A percentile compares a stretch with the other conserved stretches of the same genome.
phyloP scores from a whole-genome alignment of 768 basidiomycete genomes.

The Leucosporidium scottii region DNA sequence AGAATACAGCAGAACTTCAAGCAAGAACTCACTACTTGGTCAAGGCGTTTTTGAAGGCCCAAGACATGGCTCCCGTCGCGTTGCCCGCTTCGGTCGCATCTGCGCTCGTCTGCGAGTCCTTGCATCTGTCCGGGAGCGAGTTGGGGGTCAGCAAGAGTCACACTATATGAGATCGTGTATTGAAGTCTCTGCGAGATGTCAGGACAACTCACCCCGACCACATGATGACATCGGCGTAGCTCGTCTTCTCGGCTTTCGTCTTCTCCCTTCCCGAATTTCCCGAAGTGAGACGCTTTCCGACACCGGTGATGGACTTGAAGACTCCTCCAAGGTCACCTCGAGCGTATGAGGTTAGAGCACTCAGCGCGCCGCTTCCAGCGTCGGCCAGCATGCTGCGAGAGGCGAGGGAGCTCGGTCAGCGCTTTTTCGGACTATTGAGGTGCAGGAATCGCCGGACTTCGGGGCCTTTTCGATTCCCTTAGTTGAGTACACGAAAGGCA shows the following conservation, averaged over 20 bases:
- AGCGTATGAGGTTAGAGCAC: constrained; percentile 67
- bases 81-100: constrained; percentile 46
- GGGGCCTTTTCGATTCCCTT: constrained; percentile 37
- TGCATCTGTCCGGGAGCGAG: constrained; percentile 45
- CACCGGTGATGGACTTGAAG: constrained; percentile 61
- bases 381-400: constrained; percentile 50
- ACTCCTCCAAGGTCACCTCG: constrained; percentile 73
- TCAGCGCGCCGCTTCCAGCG: constrained; percentile 78
- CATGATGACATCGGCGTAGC: constrained; percentile 72
- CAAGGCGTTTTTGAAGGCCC: constrained; percentile 31
- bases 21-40: neutral
- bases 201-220: constrained; percentile 34
- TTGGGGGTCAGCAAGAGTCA: too few relatives aligned
- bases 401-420: neutral
- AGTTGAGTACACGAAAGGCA: constrained; percentile 43
- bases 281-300: constrained; percentile 70
- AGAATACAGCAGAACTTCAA: neutral
- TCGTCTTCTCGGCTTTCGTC: constrained; percentile 55
- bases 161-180: too few relatives aligned
- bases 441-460: constrained; percentile 15
- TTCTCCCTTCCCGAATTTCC: constrained; percentile 55
- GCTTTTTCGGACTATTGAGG: neutral
- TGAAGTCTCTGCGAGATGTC: neutral
- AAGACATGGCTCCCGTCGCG: constrained; percentile 50
- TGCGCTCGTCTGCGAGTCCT: constrained; percentile 46